Conservation (phyloP, 345 rosid genomes). For the Salix brachista region DNA sequence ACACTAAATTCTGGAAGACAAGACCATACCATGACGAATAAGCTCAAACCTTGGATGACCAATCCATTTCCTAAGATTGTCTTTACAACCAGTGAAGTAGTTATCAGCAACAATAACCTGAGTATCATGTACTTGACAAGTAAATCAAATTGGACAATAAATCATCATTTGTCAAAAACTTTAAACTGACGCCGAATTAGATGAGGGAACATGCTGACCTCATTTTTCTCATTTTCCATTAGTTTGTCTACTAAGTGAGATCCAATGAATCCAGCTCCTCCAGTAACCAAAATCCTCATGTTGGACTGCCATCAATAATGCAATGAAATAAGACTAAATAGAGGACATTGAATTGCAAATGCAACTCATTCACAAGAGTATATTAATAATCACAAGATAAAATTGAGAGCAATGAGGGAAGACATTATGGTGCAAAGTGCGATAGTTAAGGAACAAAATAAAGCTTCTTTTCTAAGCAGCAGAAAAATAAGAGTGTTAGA, state of each 20-base stretch:
- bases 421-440: no score
- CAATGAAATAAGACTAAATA: background rate
- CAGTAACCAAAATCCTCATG: conserved; percentile 91
- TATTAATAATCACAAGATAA: background rate
- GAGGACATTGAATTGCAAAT: no score
- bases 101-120: conserved; percentile 93
- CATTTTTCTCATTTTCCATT: conserved; percentile 93
- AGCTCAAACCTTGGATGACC: conserved; percentile 98
- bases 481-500: background rate
- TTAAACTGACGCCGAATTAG: background rate
- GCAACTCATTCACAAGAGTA: conserved; percentile 6
- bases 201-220: conserved; percentile 39
- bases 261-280: conserved; percentile 97
- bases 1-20: background rate
- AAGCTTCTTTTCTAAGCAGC: background rate
- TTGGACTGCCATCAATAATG: conserved; percentile 54
- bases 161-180: background rate
- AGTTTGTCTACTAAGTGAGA: conserved; percentile 88
- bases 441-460: background rate
- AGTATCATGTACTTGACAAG: background rate
- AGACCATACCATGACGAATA: conserved; percentile 77
- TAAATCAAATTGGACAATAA: background rate
- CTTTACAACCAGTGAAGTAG: conserved; percentile 88
- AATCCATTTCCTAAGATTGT: conserved; percentile 80
- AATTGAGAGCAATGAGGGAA: background rate